These are phyloP conservation scores for Rhodofomes roseus DNA, from an alignment of 1,284 basidiomycete species.

Conservation along the genomic window DNA sequence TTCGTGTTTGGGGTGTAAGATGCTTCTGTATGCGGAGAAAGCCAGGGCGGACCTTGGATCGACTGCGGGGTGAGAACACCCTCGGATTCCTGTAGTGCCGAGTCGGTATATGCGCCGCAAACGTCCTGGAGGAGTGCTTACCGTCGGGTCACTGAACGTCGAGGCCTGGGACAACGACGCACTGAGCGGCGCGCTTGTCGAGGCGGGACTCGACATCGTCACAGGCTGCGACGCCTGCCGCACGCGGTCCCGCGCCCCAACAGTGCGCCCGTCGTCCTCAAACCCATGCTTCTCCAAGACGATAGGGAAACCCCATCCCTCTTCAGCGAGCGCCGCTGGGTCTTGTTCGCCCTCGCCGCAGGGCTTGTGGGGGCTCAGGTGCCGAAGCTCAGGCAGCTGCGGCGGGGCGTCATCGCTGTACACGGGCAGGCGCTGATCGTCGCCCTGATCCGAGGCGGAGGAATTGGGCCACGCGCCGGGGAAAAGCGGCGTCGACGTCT, in stretches of 20 bases:
- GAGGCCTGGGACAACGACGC: conserved; percentile 13
- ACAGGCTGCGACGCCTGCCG: background rate
- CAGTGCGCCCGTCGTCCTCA: conserved; percentile 1
- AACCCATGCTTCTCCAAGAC: conserved; percentile 1
- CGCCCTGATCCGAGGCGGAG: conserved; percentile 14
- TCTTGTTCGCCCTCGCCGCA: background rate
- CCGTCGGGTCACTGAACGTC: conserved; percentile 15
- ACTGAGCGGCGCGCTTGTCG: conserved; percentile 4
- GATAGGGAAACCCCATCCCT: conserved; percentile 2
- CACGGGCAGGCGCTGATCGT: background rate
- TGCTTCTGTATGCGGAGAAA: background rate
- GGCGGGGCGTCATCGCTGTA: background rate
- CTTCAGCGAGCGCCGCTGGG: background rate
- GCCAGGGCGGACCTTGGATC: conserved; percentile 1
- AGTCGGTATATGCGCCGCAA: conserved; percentile 1
- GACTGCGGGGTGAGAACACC: conserved; percentile 7
- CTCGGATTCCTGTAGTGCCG: conserved; percentile 4
- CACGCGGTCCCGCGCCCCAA: background rate
- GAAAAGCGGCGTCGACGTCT: conserved; percentile 21
- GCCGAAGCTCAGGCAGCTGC: background rate
- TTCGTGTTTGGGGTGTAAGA: background rate
- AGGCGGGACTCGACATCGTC: conserved; percentile 6
- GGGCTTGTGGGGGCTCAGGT: background rate
- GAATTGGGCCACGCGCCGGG: conserved; percentile 28
- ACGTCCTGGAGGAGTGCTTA: background rate